Percentiles rank a stretch among this genome's conserved stretches.
phyloP scores from a whole-genome alignment of 2,329 filamentous ascomycete species.

The Aplosporella prunicola region DNA sequence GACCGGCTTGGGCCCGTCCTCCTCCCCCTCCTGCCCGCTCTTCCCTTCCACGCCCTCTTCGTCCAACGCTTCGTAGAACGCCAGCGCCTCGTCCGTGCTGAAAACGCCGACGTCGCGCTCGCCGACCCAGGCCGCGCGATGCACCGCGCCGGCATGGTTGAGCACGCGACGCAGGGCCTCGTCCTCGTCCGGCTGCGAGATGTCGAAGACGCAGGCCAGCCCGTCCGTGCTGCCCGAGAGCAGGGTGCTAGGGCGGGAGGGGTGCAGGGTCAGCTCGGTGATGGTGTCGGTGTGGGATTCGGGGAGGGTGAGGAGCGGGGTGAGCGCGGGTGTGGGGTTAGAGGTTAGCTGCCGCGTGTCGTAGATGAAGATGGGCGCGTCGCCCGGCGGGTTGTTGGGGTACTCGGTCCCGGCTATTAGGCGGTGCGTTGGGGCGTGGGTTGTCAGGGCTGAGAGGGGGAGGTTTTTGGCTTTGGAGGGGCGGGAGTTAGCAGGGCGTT shows the following conservation, averaged over 20 bases:
- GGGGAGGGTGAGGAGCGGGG: slow-evolving; percentile 30
- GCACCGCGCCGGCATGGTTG: slow-evolving; percentile 66
- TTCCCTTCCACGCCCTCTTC: slow-evolving; percentile 47
- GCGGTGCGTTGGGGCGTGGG: slow-evolving; percentile 46
- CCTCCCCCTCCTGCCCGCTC: neutral
- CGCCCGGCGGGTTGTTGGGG: slow-evolving; percentile 39
- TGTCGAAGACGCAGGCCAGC: slow-evolving; percentile 68
- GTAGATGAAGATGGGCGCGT: slow-evolving; percentile 31
- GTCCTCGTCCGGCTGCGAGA: slow-evolving; percentile 54
- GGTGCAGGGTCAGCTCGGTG: slow-evolving; percentile 53
- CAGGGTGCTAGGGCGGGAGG: slow-evolving; percentile 49
- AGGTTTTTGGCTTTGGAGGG: slow-evolving; percentile 41
- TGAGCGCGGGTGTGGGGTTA: slow-evolving; percentile 22
- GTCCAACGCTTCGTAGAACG: slow-evolving; percentile 61
- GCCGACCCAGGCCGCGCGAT: slow-evolving; percentile 59
- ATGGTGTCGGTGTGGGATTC: slow-evolving; percentile 50
- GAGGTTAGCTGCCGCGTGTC: slow-evolving; percentile 33
- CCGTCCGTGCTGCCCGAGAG: slow-evolving; percentile 74
- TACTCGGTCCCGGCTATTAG: slow-evolving; percentile 67
- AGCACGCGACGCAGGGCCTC: slow-evolving; percentile 69
- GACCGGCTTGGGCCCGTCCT: slow-evolving; percentile 32
- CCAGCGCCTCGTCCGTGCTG: slow-evolving; percentile 69
- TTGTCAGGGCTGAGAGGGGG: slow-evolving; percentile 56
- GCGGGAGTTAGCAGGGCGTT: neutral
- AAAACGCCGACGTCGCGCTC: slow-evolving; percentile 51